Base-by-base conservation (phyloP, 441 rosid genomes). In the Eruca vesicaria region DNA sequence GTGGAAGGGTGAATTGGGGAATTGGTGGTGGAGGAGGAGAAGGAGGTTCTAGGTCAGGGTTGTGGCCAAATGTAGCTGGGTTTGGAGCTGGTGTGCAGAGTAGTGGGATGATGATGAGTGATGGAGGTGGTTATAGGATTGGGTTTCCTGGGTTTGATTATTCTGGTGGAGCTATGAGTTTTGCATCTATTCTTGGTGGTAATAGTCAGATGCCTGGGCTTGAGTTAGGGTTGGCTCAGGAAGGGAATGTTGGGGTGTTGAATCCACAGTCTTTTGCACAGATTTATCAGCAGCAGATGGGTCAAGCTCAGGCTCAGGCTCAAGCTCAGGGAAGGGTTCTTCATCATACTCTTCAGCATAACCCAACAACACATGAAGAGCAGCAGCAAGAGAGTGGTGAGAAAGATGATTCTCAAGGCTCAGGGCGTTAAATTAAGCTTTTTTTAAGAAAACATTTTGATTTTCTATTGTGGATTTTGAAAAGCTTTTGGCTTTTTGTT, bases 241-340 rank as follows among this genome's bases (percentile, higher is more conserved):
- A 90, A 80, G 97, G 92, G n/a, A 93, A 86, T 87, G 81, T 88
- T 80, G 98, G 97, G 73, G 89, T 86, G 62, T 71, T 92, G 82
- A 92, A 85, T 58, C 85, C 94, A 5, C 98, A 88, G 71, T 83
- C 94, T 41, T 85, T 89, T 76, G 78, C 62, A 78, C 97, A 88
- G 85, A 84, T 94, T 77, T 94, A 94, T 86, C 99, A 94, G 83
- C 99, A 94, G 82, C 99, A 94, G 83, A 88, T 94, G 87, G 85
- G 94, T 5, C 58, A 52, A 10, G 58, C 35, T 36, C 97, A 91
- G 63, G 86, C 82, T 50, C 73, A 74, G 0, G 69, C 59, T 38
- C 97, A 90, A 38, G 85, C 82, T 69, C 79, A 75, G n/a, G 75
- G 68, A 56, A 88, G 90, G 82, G 78, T 84, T 80, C 86, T 81